A percentile compares a stretch with the other conserved stretches of the same genome.
These are phyloP conservation scores for Lichtheimia corymbifera DNA, from an alignment of 371 early-diverging fungal species.

Conservation along the genomic window DNA sequence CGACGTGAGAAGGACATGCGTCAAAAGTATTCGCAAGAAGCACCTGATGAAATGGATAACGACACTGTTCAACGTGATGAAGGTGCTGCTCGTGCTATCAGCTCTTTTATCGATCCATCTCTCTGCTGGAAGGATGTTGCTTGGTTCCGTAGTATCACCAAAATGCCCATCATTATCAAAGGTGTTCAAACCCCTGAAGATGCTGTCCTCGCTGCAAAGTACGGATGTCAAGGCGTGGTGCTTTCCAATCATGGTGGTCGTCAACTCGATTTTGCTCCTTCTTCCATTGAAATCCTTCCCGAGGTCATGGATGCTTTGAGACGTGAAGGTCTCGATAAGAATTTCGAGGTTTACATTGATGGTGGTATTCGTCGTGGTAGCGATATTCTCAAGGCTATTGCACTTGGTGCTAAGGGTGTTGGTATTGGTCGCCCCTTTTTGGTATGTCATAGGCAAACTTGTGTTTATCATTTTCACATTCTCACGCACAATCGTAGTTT, in stretches of 20 bases:
- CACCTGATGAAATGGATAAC: conserved; percentile 36
- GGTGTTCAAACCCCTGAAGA: conserved; percentile 92
- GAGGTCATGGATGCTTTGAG: conserved; percentile 77
- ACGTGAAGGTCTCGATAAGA: conserved; percentile 46
- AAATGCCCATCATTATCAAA: conserved; percentile 88
- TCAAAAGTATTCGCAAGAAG: conserved; percentile 54
- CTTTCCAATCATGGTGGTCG: conserved; percentile 97
- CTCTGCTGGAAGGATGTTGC: conserved; percentile 87
- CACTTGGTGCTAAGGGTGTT: conserved; percentile 93
- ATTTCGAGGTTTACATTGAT: conserved; percentile 87
- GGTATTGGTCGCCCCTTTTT: conserved; percentile 90
- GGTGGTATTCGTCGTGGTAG: conserved; percentile 91
- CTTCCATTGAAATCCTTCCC: conserved; percentile 79
- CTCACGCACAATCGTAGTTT: conserved; percentile 32
- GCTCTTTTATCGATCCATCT: conserved; percentile 73
- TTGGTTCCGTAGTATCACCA: conserved; percentile 84
- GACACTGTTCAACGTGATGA: conserved; percentile 34
- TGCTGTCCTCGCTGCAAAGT: conserved; percentile 80
- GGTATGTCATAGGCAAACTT: conserved; percentile 24
- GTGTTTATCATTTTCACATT: not conserved
- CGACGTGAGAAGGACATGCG: conserved; percentile 91
- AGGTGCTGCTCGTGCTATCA: conserved; percentile 80
- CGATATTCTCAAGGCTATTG: conserved; percentile 93
- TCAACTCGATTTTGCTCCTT: conserved; percentile 85
- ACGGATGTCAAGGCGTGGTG: conserved; percentile 82